Conservation (phyloP, 306 rosid species). For the Geum urbanum region DNA sequence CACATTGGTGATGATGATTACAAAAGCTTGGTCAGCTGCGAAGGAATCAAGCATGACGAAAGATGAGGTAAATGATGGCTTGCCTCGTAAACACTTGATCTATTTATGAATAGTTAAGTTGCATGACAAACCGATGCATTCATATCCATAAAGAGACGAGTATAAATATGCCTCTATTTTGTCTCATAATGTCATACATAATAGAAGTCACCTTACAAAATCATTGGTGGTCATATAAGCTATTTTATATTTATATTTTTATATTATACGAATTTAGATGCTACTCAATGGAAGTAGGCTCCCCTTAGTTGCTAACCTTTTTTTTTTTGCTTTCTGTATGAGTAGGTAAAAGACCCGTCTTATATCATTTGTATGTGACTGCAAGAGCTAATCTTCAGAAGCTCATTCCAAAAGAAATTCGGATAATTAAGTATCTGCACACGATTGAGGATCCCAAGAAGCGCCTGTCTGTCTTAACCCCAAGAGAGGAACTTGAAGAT, state of each 20-base stretch:
- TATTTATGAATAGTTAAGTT: neutral
- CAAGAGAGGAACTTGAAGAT: no score
- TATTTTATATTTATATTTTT: no score
- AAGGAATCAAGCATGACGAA: slow-evolving; percentile 79
- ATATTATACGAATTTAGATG: neutral
- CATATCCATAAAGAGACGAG: neutral
- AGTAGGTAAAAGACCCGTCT: slow-evolving; percentile 68
- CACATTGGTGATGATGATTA: slow-evolving; percentile 93
- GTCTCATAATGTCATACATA: no score
- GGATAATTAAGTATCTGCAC: slow-evolving; percentile 70
- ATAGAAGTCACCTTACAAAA: neutral
- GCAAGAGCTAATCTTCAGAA: slow-evolving; percentile 80
- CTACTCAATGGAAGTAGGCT: neutral
- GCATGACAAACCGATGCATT: neutral
- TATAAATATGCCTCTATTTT: neutral
- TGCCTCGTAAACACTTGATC: neutral
- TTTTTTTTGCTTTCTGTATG: neutral
- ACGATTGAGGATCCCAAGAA: slow-evolving; percentile 64
- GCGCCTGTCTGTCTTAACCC: no score
- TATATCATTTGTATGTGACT: slow-evolving; percentile 22
- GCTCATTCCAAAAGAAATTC: slow-evolving; percentile 75
- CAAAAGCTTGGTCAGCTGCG: slow-evolving; percentile 95
- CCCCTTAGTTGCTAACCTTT: no score
- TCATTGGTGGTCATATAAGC: no score
- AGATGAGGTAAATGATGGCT: slow-evolving; percentile 60